phyloP scores from a whole-genome alignment of 805 yeast species.

The Schizosaccharomyces osmophilus region DNA sequence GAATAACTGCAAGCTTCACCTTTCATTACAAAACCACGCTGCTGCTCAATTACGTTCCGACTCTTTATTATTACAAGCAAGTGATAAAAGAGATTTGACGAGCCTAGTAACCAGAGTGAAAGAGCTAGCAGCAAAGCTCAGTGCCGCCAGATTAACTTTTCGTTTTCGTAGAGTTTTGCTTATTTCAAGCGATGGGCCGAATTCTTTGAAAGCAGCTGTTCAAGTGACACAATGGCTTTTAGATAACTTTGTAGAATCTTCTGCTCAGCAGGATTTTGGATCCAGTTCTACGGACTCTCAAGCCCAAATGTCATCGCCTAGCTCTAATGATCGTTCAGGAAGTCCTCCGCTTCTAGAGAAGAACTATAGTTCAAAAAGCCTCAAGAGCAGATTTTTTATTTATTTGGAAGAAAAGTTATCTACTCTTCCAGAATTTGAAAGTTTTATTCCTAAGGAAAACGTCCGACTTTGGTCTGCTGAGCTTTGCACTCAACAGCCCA shows the following conservation, averaged over 20 bases:
- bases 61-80: neutral
- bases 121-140: neutral
- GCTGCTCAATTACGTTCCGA: neutral
- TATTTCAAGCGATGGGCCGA: neutral
- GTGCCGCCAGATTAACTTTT: neutral
- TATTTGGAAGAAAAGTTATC: neutral
- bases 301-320: neutral
- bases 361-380: neutral
- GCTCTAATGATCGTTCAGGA: neutral
- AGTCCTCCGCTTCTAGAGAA: too few species aligned
- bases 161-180: neutral
- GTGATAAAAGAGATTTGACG: neutral
- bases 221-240: neutral
- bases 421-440: neutral
- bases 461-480: conserved; percentile 43
- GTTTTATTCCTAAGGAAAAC: neutral
- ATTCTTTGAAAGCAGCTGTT: neutral
- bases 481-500: conserved; percentile 60
- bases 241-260: neutral
- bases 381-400: neutral
- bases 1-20: neutral
- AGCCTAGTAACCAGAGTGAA: neutral
- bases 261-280: neutral
- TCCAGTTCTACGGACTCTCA: neutral
- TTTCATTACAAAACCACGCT: neutral